These are phyloP conservation scores for Pseudomicrostroma phylloplanum DNA, from an alignment of 1,284 basidiomycete genomes.

Conservation along the genomic window DNA sequence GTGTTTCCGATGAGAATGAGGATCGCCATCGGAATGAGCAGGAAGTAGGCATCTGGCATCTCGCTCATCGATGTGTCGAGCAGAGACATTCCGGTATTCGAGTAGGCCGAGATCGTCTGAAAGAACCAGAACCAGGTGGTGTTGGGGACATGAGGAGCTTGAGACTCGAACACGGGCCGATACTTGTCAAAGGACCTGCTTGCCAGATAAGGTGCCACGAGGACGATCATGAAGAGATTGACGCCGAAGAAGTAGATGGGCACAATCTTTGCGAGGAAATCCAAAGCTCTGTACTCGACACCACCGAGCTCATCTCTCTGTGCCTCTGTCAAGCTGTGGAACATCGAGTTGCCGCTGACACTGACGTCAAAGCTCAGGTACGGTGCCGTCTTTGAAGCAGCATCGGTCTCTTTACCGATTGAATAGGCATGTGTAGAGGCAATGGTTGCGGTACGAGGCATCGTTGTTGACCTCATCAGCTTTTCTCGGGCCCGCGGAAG, in stretches of 20 bases:
- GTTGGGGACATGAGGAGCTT: slow-evolving; percentile 50
- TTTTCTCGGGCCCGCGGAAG: slow-evolving; percentile 25
- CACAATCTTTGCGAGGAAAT: slow-evolving; percentile 59
- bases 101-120: slow-evolving; percentile 78
- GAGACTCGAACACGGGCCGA: slow-evolving; percentile 31
- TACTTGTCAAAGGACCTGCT: slow-evolving; percentile 31
- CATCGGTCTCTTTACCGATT: slow-evolving; percentile 24
- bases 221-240: slow-evolving; percentile 25
- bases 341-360: slow-evolving; percentile 69
- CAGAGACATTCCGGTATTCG: slow-evolving; percentile 79
- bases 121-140: slow-evolving; percentile 70
- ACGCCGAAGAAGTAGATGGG: slow-evolving; percentile 29
- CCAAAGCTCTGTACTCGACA: slow-evolving; percentile 85
- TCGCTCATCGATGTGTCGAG: slow-evolving; percentile 80
- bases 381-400: slow-evolving; percentile 55
- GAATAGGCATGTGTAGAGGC: slow-evolving; percentile 48
- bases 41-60: slow-evolving; percentile 75
- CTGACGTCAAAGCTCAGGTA: slow-evolving; percentile 73
- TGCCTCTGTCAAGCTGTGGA: slow-evolving; percentile 69
- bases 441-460: slow-evolving; percentile 67
- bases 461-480: slow-evolving; percentile 55
- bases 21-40: slow-evolving; percentile 61
- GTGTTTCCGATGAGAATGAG: slow-evolving; percentile 87
- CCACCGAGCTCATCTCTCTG: slow-evolving; percentile 88
- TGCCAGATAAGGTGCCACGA: slow-evolving; percentile 44